These are phyloP conservation scores for Galerina sulciceps DNA, from an alignment of 768 basidiomycete genomes.

Conservation along the genomic window DNA sequence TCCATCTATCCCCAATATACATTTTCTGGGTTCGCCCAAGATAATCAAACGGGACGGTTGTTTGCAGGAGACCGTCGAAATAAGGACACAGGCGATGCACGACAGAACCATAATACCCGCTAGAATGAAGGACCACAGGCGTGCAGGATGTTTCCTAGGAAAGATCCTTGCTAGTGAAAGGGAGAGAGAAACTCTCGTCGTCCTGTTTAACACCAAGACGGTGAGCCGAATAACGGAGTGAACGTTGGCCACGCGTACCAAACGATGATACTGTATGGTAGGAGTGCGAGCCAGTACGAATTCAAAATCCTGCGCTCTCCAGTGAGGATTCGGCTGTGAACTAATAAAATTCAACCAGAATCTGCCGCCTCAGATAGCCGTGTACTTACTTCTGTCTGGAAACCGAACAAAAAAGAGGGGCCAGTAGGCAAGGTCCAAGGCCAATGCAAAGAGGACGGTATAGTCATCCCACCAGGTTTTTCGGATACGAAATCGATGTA, in stretches of 20 bases:
- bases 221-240: neutral
- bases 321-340: no score
- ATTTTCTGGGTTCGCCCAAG: neutral
- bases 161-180: neutral
- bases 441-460: constrained; percentile 14
- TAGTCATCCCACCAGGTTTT: constrained; percentile 29
- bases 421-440: constrained; percentile 19
- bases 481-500: constrained; percentile 15
- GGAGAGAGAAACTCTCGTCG: neutral
- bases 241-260: neutral
- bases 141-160: constrained; percentile 1
- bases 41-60: neutral
- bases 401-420: neutral
- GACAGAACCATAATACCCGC: neutral
- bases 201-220: neutral
- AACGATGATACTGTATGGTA: neutral
- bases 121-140: neutral
- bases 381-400: neutral
- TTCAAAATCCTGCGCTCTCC: neutral
- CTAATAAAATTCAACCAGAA: no score
- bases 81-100: neutral
- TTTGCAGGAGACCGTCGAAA: neutral
- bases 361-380: no score
- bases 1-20: neutral
- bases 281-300: neutral